phyloP scores from a whole-genome alignment of 2,329 filamentous ascomycete species.

The Fusarium sp. region DNA sequence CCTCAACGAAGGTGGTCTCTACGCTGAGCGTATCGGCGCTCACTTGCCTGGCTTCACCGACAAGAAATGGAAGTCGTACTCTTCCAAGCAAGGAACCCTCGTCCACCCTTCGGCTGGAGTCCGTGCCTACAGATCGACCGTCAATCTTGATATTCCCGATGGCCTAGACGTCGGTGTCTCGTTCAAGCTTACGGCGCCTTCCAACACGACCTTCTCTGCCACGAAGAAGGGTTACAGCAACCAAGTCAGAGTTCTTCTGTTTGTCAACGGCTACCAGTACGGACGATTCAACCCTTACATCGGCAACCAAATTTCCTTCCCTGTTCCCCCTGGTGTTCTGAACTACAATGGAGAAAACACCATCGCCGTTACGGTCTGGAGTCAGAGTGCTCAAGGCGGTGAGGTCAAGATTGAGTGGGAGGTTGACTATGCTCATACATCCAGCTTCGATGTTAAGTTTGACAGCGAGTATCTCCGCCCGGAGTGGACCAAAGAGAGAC shows the following conservation, averaged over 20 bases:
- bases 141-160: conserved; percentile 59
- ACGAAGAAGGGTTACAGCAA: conserved; percentile 46
- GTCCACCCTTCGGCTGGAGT: conserved; percentile 61
- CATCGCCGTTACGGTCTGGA: conserved; percentile 67
- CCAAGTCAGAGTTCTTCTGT: conserved; percentile 61
- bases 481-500: conserved; percentile 54
- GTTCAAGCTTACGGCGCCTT: conserved; percentile 59
- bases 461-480: conserved; percentile 59
- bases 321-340: conserved; percentile 67
- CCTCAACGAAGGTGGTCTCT: conserved; percentile 66
- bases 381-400: conserved; percentile 62
- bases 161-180: conserved; percentile 65
- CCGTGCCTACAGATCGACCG: conserved; percentile 62
- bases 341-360: conserved; percentile 68
- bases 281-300: conserved; percentile 68
- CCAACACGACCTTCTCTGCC: conserved; percentile 50
- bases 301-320: conserved; percentile 68
- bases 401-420: conserved; percentile 60
- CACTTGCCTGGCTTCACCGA: conserved; percentile 66
- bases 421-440: conserved; percentile 63
- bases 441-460: conserved; percentile 61
- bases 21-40: conserved; percentile 66
- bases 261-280: conserved; percentile 73
- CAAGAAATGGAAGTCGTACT: conserved; percentile 50
- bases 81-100: conserved; percentile 46